These are phyloP conservation scores for Neotropicomus parvogracilis DNA, from an alignment of 1,284 basidiomycete genomes.

Conservation along the genomic window DNA sequence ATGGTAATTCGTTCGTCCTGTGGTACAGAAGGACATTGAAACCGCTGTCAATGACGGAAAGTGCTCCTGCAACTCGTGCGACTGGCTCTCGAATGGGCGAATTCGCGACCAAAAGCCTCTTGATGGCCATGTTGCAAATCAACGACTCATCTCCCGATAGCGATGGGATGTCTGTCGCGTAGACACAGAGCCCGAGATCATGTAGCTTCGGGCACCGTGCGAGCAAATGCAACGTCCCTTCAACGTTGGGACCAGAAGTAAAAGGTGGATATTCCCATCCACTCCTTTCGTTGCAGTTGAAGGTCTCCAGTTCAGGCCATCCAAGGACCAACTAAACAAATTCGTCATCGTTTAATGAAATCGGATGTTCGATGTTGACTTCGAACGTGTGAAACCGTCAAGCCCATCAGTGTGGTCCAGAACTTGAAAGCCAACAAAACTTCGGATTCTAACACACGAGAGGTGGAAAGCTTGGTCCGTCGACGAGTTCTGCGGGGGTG, in stretches of 20 bases:
- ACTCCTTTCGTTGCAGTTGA: background rate
- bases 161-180: background rate
- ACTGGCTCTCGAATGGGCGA: background rate
- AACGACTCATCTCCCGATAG: slow-evolving; percentile 5
- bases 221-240: slow-evolving; percentile 7
- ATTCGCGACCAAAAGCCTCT: background rate
- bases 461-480: background rate
- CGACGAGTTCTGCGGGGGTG: background rate
- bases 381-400: background rate
- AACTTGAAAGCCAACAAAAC: background rate
- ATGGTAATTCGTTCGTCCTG: no score
- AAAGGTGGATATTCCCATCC: background rate
- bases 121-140: slow-evolving; percentile 7
- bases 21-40: no score
- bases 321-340: slow-evolving; percentile 7
- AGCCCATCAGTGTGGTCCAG: background rate
- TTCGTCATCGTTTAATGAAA: slow-evolving; percentile 16
- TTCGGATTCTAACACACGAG: background rate
- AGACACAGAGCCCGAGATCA: background rate
- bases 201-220: slow-evolving; percentile 5
- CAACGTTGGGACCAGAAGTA: background rate
- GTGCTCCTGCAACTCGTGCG: background rate
- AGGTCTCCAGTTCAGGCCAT: slow-evolving; percentile 13
- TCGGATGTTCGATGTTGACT: background rate
- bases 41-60: background rate